Evolutionary conservation across 176 grass and related monocot genomes (phyloP).

Genomic region (Cocos nucifera): DNA sequence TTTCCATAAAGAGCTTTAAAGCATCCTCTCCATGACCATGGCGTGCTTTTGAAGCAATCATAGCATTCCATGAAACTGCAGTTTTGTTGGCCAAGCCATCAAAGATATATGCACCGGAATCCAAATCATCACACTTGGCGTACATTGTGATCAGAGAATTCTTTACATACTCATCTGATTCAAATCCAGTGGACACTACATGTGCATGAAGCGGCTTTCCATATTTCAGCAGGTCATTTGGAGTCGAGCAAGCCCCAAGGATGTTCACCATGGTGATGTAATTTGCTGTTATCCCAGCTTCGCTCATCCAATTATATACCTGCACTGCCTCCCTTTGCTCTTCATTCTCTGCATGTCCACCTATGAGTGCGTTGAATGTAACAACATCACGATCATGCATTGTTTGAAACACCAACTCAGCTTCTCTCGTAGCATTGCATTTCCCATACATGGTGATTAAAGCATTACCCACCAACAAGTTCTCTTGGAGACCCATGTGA

Average conservation of each 20-base stretch:
- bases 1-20: slow-evolving; percentile 56
- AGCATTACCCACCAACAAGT: slow-evolving; percentile 40
- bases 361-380: slow-evolving; percentile 70
- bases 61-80: slow-evolving; percentile 66
- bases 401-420: slow-evolving; percentile 33
- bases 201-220: slow-evolving; percentile 60
- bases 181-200: slow-evolving; percentile 42
- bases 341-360: slow-evolving; percentile 35
- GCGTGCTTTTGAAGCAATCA: slow-evolving; percentile 60
- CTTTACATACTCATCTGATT: slow-evolving; percentile 57
- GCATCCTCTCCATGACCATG: slow-evolving; percentile 68
- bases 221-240: slow-evolving; percentile 34
- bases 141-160: slow-evolving; percentile 90
- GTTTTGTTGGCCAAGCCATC: slow-evolving; percentile 34
- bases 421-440: slow-evolving; percentile 49
- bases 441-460: slow-evolving; percentile 71
- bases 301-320: slow-evolving; percentile 60
- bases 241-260: slow-evolving; percentile 36
- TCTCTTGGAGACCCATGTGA: slow-evolving; percentile 32
- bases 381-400: slow-evolving; percentile 53
- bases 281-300: slow-evolving; percentile 34
- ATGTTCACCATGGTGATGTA: slow-evolving; percentile 81
- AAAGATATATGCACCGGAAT: slow-evolving; percentile 64
- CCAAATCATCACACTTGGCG: slow-evolving; percentile 60
- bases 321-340: slow-evolving; percentile 30